These are phyloP conservation scores for Bromus sterilis DNA, from an alignment of 176 grass and related monocot species.

Conservation along the genomic window DNA sequence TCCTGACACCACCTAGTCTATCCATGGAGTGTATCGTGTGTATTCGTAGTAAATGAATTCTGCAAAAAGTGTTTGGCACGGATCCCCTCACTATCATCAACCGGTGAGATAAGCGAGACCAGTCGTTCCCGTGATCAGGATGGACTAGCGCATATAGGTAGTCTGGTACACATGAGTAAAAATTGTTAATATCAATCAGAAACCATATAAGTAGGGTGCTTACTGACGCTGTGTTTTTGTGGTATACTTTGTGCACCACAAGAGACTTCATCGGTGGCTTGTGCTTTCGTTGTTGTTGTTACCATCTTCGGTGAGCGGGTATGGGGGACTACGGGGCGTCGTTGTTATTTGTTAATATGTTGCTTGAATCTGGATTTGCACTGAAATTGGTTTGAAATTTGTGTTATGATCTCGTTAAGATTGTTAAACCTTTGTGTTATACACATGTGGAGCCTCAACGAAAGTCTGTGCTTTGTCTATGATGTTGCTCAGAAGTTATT, in stretches of 20 bases:
- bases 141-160: neutral
- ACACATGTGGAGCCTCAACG: neutral
- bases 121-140: too few species aligned
- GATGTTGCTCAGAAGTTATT: neutral
- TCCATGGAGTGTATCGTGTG: too few species aligned
- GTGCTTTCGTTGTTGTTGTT: too few species aligned
- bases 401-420: neutral
- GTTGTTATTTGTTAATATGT: neutral
- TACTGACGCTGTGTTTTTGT: neutral
- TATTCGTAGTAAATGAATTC: too few species aligned
- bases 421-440: neutral
- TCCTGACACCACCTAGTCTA: too few species aligned
- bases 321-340: neutral
- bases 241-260: neutral
- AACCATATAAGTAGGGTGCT: neutral
- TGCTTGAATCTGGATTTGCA: neutral
- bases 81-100: too few species aligned
- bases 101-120: too few species aligned
- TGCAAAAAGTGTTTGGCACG: too few species aligned
- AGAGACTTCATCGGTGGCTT: neutral
- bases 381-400: neutral
- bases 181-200: too few species aligned
- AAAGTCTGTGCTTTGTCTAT: neutral
- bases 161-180: neutral
- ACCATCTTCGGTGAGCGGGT: neutral